A percentile compares a stretch with the other conserved stretches of the same genome.
These are phyloP conservation scores for Corynascus novoguineensis DNA, from an alignment of 495 filamentous ascomycete genomes.

Conservation along the genomic window DNA sequence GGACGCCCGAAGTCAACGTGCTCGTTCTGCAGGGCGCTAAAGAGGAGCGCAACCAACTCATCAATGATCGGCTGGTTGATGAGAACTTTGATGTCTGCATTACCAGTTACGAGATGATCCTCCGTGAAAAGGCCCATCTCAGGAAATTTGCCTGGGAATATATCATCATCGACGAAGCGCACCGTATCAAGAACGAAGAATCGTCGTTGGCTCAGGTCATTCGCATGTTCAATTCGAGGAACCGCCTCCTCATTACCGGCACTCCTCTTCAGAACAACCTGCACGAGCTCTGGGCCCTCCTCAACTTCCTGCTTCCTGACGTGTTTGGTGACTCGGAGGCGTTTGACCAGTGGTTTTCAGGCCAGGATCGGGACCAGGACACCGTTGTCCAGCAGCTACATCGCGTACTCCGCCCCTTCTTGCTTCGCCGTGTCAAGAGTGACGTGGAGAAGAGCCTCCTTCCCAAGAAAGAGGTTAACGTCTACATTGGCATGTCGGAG, in stretches of 20 bases:
- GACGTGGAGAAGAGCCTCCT: constrained; percentile 98
- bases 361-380: constrained; percentile 83
- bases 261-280: constrained; percentile 98
- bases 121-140: constrained; percentile 88
- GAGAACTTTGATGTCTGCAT: constrained; percentile 56
- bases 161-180: constrained; percentile 98
- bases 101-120: constrained; percentile 48
- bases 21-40: constrained; percentile 93
- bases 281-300: constrained; percentile 96
- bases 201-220: constrained; percentile 97
- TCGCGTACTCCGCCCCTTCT: constrained; percentile 85
- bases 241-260: constrained; percentile 91
- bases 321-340: constrained; percentile 96
- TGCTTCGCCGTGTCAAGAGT: constrained; percentile 93
- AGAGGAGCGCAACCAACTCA: constrained; percentile 81
- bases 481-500: constrained; percentile 97
- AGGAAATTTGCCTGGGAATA: constrained; percentile 99
- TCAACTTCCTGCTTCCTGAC: constrained; percentile 95
- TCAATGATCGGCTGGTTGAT: constrained; percentile 82
- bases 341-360: constrained; percentile 98
- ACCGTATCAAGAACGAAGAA: constrained; percentile 99
- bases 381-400: constrained; percentile 97
- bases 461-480: constrained; percentile 95
- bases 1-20: constrained; percentile 94
- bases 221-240: constrained; percentile 92